phyloP scores from a whole-genome alignment of 768 basidiomycete genomes.

The Amanita inopinata region DNA sequence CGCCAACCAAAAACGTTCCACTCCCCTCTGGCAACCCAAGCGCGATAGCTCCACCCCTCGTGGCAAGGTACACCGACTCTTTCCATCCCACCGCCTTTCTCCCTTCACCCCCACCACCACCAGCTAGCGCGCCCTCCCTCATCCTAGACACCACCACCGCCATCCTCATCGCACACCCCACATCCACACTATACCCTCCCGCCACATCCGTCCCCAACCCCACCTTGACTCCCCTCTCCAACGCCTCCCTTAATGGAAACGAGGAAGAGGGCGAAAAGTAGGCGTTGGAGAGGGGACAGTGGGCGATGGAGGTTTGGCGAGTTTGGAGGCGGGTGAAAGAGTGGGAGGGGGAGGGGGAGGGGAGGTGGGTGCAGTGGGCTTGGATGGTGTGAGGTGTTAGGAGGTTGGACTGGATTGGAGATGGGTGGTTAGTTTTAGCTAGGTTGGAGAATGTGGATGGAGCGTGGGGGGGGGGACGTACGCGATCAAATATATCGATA shows the following conservation, averaged over 20 bases:
- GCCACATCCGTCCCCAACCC: conserved; percentile 84
- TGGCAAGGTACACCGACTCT: conserved; percentile 74
- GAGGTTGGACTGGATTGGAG: conserved; percentile 41
- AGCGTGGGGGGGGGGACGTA: conserved; percentile 18
- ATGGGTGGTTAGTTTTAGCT: conserved; percentile 2
- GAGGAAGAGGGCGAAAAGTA: conserved; percentile 75
- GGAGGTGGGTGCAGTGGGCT: conserved; percentile 84
- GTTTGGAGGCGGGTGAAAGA: conserved; percentile 41
- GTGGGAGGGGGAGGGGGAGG: conserved; percentile 28
- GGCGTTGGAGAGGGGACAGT: conserved; percentile 83
- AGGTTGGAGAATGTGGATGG: not conserved
- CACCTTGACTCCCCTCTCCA: conserved; percentile 51
- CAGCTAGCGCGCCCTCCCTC: conserved; percentile 50
- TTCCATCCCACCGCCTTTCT: conserved; percentile 59
- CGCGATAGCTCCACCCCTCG: conserved; percentile 66
- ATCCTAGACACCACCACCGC: conserved; percentile 65
- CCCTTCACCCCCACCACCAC: conserved; percentile 19
- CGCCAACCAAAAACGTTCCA: conserved; percentile 51
- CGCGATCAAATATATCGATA: conserved; percentile 66
- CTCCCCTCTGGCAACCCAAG: conserved; percentile 40
- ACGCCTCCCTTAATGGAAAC: conserved; percentile 64
- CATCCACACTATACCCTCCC: conserved; percentile 74
- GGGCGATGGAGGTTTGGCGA: conserved; percentile 58
- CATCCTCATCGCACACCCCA: conserved; percentile 74
- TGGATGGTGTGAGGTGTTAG: conserved; percentile 62